Conservation (phyloP, 345 rosid species). For the Linum tenue region DNA sequence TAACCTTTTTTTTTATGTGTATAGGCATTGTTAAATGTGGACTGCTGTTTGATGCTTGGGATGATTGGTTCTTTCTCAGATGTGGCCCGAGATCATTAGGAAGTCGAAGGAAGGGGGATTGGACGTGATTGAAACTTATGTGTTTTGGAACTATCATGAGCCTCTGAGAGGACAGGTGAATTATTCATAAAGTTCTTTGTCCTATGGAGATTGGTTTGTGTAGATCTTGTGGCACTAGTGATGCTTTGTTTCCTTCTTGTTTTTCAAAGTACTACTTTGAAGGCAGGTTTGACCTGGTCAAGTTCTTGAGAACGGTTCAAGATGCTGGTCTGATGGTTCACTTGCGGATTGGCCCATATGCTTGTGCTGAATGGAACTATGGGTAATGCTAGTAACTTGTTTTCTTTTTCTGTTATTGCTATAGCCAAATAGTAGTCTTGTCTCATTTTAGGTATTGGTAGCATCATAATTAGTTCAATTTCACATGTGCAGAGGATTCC, state of each 20-base stretch:
- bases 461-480: neutral
- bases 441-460: neutral
- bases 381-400: conserved; percentile 29
- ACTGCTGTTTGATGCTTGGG: neutral
- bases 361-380: conserved; percentile 69
- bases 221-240: neutral
- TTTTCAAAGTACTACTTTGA: conserved; percentile 43
- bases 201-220: too few species aligned
- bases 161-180: conserved; percentile 45
- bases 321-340: conserved; percentile 61
- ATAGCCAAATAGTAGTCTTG: neutral
- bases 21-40: too few species aligned
- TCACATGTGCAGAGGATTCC: conserved; percentile 42
- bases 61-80: neutral
- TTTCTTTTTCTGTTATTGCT: neutral
- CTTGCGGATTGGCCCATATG: conserved; percentile 65
- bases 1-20: neutral
- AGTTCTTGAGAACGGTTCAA: conserved; percentile 43
- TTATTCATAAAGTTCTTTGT: neutral
- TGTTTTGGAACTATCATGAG: conserved; percentile 20
- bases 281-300: conserved; percentile 60
- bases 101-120: conserved; percentile 11
- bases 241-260: conserved; percentile 1
- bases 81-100: conserved; percentile 16
- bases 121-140: conserved; percentile 13